Percentiles rank a stretch among this genome's conserved stretches.
phyloP scores from a whole-genome alignment of 1,139 yeast species.

The Hyphopichia buzzinii region DNA sequence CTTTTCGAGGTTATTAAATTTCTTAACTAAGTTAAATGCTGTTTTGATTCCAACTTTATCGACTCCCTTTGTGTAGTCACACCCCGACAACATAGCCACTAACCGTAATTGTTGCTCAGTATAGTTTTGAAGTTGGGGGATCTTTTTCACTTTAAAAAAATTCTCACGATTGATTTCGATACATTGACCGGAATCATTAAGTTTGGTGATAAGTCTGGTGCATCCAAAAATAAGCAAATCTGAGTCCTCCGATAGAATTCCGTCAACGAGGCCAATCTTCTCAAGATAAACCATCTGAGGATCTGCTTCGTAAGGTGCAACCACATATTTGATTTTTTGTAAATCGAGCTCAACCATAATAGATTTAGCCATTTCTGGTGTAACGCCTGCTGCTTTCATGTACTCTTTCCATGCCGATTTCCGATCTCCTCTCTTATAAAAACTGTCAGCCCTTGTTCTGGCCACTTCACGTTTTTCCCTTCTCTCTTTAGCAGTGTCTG shows the following conservation, averaged over 20 bases:
- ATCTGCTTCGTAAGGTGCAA: constrained; percentile 98
- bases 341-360: constrained; percentile 69
- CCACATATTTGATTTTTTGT: constrained; percentile 66
- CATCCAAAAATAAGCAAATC: constrained; percentile 92
- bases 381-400: constrained; percentile 80
- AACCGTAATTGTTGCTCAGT: constrained; percentile 61
- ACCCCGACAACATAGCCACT: constrained; percentile 88
- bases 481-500: constrained; percentile 69
- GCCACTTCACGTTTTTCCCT: constrained; percentile 56
- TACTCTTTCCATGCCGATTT: constrained; percentile 65
- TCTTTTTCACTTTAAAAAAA: constrained; percentile 44
- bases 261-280: constrained; percentile 70
- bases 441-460: constrained; percentile 51
- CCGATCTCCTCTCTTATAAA: constrained; percentile 49
- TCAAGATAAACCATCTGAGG: constrained; percentile 94
- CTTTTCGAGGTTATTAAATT: constrained; percentile 50
- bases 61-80: constrained; percentile 91
- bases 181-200: constrained; percentile 75
- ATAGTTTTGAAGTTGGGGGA: constrained; percentile 47
- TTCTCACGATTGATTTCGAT: constrained; percentile 61
- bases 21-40: constrained; percentile 63
- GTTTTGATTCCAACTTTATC: constrained; percentile 78
- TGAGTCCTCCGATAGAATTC: constrained; percentile 90
- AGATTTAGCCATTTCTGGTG: constrained; percentile 88
- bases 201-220: constrained; percentile 67